A percentile compares a stretch with the other conserved stretches of the same genome.
These are phyloP conservation scores for Babesia ovis DNA, from an alignment of 169 alveolate species.

Conservation along the genomic window DNA sequence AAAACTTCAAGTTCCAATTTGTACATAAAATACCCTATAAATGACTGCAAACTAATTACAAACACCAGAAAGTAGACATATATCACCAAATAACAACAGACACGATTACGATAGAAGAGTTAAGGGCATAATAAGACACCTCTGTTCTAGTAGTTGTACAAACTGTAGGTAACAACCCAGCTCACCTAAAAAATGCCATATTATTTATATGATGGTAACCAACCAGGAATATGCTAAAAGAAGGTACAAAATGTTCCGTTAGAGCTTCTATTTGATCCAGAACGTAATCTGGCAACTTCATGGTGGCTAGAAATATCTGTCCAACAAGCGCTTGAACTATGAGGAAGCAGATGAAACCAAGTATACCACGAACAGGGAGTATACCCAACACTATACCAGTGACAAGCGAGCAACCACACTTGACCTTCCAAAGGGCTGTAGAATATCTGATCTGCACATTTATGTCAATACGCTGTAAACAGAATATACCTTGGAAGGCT, in stretches of 20 bases:
- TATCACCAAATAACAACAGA: no score
- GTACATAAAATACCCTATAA: no score
- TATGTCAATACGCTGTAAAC: neutral
- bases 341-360: constrained; percentile 43
- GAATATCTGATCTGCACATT: constrained; percentile 1
- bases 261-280: constrained; percentile 46
- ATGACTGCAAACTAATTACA: no score
- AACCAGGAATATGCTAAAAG: constrained; percentile 54
- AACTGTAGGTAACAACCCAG: constrained; percentile 59
- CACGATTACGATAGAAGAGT: no score
- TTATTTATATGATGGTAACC: neutral
- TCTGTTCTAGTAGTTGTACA: constrained; percentile 8
- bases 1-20: no score
- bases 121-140: no score
- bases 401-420: constrained; percentile 29
- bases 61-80: no score
- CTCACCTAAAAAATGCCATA: constrained; percentile 10
- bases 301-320: constrained; percentile 28
- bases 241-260: constrained; percentile 37
- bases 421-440: constrained; percentile 23
- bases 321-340: constrained; percentile 37
- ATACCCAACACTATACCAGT: constrained; percentile 49
- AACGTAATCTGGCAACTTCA: constrained; percentile 61
- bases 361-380: constrained; percentile 43
- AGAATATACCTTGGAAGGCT: constrained; percentile 25